Percentiles rank a stretch among this genome's conserved stretches.
phyloP scores from a whole-genome alignment of 257 asterid species.

The Vinca minor region DNA sequence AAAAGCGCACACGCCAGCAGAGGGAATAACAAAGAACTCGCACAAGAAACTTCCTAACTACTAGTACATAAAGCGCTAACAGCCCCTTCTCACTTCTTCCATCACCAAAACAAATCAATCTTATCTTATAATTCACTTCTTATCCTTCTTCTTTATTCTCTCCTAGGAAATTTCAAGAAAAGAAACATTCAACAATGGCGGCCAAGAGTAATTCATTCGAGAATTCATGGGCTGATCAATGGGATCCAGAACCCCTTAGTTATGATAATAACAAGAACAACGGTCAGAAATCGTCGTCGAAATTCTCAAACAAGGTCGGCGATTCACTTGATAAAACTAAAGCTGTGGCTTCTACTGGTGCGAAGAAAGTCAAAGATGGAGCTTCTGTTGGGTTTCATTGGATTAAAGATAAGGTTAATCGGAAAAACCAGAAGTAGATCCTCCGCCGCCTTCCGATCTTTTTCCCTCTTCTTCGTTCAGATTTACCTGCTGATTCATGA shows the following conservation, averaged over 20 bases:
- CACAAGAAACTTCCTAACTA: too few species aligned
- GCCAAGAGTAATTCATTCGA: too few species aligned
- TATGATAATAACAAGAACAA: slow-evolving; percentile 36
- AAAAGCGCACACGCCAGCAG: too few species aligned
- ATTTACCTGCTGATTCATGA: not conserved
- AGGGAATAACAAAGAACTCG: too few species aligned
- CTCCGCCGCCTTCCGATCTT: not conserved
- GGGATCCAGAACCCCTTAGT: slow-evolving; percentile 49
- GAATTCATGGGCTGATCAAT: slow-evolving; percentile 88
- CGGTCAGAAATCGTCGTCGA: slow-evolving; percentile 8
- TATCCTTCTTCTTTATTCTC: too few species aligned
- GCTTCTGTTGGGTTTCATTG: slow-evolving; percentile 52
- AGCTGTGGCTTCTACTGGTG: slow-evolving; percentile 58
- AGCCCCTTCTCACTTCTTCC: too few species aligned
- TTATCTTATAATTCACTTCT: too few species aligned
- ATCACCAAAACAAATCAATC: too few species aligned
- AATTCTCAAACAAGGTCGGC: slow-evolving; percentile 38
- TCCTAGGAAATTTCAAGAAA: too few species aligned
- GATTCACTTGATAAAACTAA: slow-evolving; percentile 67
- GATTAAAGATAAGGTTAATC: slow-evolving; percentile 64
- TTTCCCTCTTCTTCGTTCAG: not conserved
- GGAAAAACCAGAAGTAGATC: slow-evolving; percentile 35
- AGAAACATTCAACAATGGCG: too few species aligned
- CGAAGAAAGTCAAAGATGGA: slow-evolving; percentile 67
- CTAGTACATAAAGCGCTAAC: too few species aligned